These are phyloP conservation scores for Suillus occidentalis DNA, from an alignment of 768 basidiomycete genomes.

Conservation along the genomic window DNA sequence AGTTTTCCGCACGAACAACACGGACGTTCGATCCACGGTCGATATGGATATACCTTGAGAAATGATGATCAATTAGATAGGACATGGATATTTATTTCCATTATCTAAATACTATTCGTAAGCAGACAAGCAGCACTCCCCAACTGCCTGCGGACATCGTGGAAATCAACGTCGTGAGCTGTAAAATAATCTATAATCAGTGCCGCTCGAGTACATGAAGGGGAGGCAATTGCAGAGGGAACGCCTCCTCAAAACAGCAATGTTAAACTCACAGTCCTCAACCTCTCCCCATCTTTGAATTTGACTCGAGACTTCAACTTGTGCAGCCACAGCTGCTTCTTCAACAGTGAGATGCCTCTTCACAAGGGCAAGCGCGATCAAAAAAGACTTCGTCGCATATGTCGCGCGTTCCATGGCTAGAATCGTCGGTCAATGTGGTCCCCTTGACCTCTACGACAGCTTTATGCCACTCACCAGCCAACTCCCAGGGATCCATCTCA, in stretches of 20 bases:
- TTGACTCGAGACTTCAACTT: constrained; percentile 94
- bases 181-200: constrained; percentile 19
- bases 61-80: constrained; percentile 9
- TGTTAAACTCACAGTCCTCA: constrained; percentile 82
- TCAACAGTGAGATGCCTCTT: constrained; percentile 76
- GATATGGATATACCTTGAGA: constrained; percentile 8
- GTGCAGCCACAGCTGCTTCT: constrained; percentile 79
- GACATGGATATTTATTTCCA: constrained; percentile 5
- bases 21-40: constrained; percentile 10
- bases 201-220: constrained; percentile 2
- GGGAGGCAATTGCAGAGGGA: constrained; percentile 1
- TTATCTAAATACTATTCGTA: constrained; percentile 31
- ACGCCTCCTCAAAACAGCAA: background rate
- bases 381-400: constrained; percentile 86
- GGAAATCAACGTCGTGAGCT: constrained; percentile 99
- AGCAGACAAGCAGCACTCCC: constrained; percentile 75
- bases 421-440: background rate
- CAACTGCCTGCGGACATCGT: constrained; percentile 85
- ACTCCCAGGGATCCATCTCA: constrained; percentile 76
- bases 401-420: constrained; percentile 90
- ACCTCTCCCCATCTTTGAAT: constrained; percentile 99
- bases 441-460: background rate
- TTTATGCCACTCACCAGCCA: constrained; percentile 67
- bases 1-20: constrained; percentile 8
- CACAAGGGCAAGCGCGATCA: constrained; percentile 84